A percentile compares a stretch with the other conserved stretches of the same genome.
Conservation (phyloP, 2,329 filamentous ascomycete species). For the Rosellinia necatrix region DNA sequence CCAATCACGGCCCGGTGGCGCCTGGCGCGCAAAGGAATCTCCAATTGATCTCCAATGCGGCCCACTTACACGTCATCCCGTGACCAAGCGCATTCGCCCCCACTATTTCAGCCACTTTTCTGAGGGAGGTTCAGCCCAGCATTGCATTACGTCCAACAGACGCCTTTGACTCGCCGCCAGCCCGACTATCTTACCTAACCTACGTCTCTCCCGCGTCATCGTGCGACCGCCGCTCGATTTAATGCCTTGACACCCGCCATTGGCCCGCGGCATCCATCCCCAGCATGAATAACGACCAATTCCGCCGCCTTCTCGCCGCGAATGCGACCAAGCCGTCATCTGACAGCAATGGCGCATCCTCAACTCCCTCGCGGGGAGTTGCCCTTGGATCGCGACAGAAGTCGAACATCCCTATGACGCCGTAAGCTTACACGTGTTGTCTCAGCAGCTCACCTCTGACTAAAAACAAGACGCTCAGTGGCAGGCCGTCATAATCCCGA, state of each 20-base stretch:
- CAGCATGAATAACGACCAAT: constrained; percentile 93
- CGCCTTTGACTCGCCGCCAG: too few species aligned
- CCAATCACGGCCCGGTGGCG: too few species aligned
- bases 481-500: constrained; percentile 61
- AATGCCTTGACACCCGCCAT: too few species aligned
- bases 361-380: constrained; percentile 44
- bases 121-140: too few species aligned
- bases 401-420: constrained; percentile 91
- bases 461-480: constrained; percentile 64
- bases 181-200: too few species aligned
- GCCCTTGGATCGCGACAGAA: constrained; percentile 77
- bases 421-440: constrained; percentile 58
- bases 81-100: constrained; percentile 34
- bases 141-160: not conserved
- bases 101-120: constrained; percentile 10
- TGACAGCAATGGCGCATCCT: constrained; percentile 52
- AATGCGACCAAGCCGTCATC: constrained; percentile 49
- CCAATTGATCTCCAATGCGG: too few species aligned
- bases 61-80: constrained; percentile 47
- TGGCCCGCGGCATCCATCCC: not conserved
- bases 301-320: constrained; percentile 74
- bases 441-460: constrained; percentile 18
- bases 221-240: not conserved
- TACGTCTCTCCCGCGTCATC: not conserved
- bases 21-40: not conserved